Conservation (phyloP, 2,329 filamentous ascomycete genomes). For the Pseudodiploospora longispora region DNA sequence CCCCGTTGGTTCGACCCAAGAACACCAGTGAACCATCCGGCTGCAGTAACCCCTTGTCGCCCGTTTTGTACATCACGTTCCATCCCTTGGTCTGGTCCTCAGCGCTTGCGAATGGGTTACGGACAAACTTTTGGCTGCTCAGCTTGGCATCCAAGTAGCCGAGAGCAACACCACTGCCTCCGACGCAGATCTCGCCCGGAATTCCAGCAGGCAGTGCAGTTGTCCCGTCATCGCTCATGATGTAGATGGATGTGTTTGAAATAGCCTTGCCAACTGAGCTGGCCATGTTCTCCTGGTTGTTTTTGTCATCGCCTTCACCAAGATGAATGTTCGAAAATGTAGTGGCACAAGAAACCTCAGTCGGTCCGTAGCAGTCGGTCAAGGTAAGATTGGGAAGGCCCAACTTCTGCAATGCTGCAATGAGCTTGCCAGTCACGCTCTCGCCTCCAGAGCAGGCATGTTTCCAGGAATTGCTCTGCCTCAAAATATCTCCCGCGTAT, state of each 20-base stretch:
- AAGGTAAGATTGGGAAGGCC: slow-evolving; percentile 3
- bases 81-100: slow-evolving; percentile 2
- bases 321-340: too few relatives aligned
- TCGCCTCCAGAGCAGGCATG: slow-evolving; percentile 1
- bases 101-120: slow-evolving; percentile 12
- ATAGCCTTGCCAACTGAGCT: slow-evolving; percentile 2
- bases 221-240: slow-evolving; percentile 25
- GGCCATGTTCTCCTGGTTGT: too few relatives aligned
- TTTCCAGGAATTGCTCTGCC: neutral
- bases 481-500: neutral
- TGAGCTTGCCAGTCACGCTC: neutral
- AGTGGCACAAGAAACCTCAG: slow-evolving; percentile 16
- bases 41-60: slow-evolving; percentile 29
- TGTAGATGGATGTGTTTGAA: slow-evolving; percentile 29
- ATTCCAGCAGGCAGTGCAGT: slow-evolving; percentile 9
- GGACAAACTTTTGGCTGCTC: slow-evolving; percentile 2
- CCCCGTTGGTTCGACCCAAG: slow-evolving; percentile 25
- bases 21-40: slow-evolving; percentile 26
- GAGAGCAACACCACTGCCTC: slow-evolving; percentile 30
- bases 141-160: slow-evolving; percentile 29
- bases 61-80: slow-evolving; percentile 27
- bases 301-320: neutral
- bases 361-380: slow-evolving; percentile 23
- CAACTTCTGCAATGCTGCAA: slow-evolving; percentile 6
- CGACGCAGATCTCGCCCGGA: slow-evolving; percentile 14